phyloP scores from a whole-genome alignment of 176 grass and related monocot species.

The Triticum aestivum region DNA sequence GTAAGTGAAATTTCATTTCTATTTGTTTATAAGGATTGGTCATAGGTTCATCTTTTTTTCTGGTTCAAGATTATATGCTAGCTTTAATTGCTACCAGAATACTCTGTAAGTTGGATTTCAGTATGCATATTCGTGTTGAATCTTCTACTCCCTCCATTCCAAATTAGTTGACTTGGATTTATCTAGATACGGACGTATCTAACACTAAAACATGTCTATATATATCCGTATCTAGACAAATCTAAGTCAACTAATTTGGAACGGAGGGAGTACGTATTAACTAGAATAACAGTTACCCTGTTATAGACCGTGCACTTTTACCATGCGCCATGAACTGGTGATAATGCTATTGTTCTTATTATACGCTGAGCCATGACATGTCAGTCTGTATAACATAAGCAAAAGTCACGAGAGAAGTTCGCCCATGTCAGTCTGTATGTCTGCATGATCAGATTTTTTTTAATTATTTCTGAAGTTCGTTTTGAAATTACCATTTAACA shows the following conservation, averaged over 20 bases:
- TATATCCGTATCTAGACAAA: no score
- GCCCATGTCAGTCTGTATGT: no score
- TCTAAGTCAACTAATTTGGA: no score
- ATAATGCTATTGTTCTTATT: not conserved
- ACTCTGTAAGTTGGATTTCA: not conserved
- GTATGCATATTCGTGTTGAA: not conserved
- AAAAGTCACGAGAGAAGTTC: not conserved
- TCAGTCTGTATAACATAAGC: not conserved
- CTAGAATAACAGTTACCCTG: not conserved
- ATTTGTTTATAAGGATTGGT: not conserved
- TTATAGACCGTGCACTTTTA: not conserved
- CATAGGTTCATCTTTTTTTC: not conserved
- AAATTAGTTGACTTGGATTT: no score
- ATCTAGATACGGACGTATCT: no score
- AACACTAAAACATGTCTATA: no score
- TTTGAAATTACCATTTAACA: not conserved
- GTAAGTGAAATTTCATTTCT: conserved; percentile 55
- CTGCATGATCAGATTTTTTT: not conserved
- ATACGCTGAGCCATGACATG: not conserved
- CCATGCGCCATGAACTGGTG: not conserved
- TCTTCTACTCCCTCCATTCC: not conserved
- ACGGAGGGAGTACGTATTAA: not conserved
- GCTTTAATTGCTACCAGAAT: not conserved
- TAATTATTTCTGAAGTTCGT: not conserved
- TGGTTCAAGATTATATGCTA: not conserved